Percentiles rank a stretch among this genome's conserved stretches.
Conservation (phyloP, 139 green algal species). For the Chlorella sp. region DNA sequence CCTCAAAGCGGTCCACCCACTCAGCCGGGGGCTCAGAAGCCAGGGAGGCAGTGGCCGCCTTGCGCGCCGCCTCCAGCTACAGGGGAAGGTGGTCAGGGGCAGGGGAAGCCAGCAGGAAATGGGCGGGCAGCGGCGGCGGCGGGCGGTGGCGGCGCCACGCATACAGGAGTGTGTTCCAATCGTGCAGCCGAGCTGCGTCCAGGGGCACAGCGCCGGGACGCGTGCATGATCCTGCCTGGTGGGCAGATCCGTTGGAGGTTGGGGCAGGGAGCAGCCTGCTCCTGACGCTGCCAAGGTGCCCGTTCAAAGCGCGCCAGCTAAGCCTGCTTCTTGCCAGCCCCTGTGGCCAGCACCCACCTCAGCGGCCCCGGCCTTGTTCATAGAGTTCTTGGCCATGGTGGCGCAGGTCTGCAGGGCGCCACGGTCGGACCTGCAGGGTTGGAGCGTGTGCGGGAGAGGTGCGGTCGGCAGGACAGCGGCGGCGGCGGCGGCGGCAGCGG, state of each 20-base stretch:
- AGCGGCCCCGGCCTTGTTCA: constrained; percentile 2
- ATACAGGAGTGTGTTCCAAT: too few species aligned
- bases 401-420: constrained; percentile 22
- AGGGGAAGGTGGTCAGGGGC: background rate
- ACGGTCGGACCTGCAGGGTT: constrained; percentile 21
- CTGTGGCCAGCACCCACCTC: constrained; percentile 22
- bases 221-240: too few species aligned
- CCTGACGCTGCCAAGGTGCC: too few species aligned
- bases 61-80: constrained; percentile 52
- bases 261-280: too few species aligned
- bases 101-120: background rate
- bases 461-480: background rate
- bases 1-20: constrained; percentile 87
- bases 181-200: too few species aligned
- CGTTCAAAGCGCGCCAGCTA: background rate
- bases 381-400: constrained; percentile 29
- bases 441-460: background rate
- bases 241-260: too few species aligned
- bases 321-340: background rate
- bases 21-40: constrained; percentile 30
- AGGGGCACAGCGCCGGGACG: too few species aligned
- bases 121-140: too few species aligned
- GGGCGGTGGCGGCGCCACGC: too few species aligned
- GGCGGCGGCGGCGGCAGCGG: background rate
- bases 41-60: constrained; percentile 43